Conservation (phyloP, 306 rosid species). For the Geum urbanum region DNA sequence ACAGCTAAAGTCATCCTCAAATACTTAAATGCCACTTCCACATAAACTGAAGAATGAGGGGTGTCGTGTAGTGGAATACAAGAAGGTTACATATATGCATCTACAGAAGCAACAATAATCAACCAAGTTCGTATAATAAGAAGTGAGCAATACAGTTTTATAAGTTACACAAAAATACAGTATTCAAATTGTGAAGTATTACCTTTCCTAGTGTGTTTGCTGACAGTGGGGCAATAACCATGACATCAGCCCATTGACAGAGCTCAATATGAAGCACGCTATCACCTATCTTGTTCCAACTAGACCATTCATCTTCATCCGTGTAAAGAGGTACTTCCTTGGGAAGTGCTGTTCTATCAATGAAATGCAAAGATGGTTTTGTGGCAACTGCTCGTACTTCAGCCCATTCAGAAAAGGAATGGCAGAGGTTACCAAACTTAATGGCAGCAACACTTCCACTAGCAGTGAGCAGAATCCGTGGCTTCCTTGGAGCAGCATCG, state of each 20-base stretch:
- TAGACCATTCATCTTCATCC: conserved; percentile 60
- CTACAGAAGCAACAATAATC: neutral
- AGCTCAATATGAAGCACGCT: conserved; percentile 72
- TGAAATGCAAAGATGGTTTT: conserved; percentile 50
- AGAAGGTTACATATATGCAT: neutral
- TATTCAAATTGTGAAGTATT: conserved; percentile 19
- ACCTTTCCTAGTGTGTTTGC: conserved; percentile 92
- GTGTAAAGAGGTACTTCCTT: conserved; percentile 32
- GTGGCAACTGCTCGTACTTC: conserved; percentile 67
- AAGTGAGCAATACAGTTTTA: neutral
- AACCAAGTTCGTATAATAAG: neutral
- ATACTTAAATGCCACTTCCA: neutral
- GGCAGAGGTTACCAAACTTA: conserved; percentile 56
- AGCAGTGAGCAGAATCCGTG: conserved; percentile 75
- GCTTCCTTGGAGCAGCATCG: conserved; percentile 47
- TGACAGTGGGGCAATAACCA: conserved; percentile 86
- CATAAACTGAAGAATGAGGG: neutral
- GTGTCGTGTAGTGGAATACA: neutral
- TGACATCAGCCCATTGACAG: conserved; percentile 75
- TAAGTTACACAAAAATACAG: too few species aligned
- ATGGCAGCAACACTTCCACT: conserved; percentile 72
- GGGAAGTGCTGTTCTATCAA: conserved; percentile 47
- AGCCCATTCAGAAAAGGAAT: conserved; percentile 65
- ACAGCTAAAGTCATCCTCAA: neutral
- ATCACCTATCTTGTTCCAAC: conserved; percentile 70